Evolutionary conservation across 192 early-diverging fungal genomes (phyloP).

Genomic region (Podila epigama): DNA sequence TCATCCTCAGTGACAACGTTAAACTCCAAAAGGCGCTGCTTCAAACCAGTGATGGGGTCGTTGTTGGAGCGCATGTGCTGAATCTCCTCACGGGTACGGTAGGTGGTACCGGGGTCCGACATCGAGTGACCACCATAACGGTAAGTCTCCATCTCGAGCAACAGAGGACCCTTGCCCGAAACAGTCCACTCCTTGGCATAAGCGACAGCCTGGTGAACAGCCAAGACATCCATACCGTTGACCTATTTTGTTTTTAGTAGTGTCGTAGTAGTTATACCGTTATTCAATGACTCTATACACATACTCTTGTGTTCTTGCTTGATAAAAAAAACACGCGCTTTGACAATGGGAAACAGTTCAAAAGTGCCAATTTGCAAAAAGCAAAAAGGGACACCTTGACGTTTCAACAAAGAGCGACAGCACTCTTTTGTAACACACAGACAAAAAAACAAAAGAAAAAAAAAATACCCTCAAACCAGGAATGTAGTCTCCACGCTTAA

Average conservation of each 20-base stretch:
- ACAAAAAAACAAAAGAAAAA: too few species aligned
- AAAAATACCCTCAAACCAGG: conserved; percentile 93
- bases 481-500: conserved; percentile 95
- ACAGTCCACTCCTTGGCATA: conserved; percentile 87
- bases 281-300: too few species aligned
- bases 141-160: conserved; percentile 97
- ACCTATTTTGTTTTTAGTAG: conserved; percentile 48
- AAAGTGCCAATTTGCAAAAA: too few species aligned
- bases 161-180: conserved; percentile 86
- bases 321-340: too few species aligned
- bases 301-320: too few species aligned
- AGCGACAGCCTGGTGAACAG: conserved; percentile 84
- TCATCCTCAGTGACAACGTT: conserved; percentile 82
- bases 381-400: too few species aligned
- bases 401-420: too few species aligned
- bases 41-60: conserved; percentile 94
- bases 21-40: conserved; percentile 79
- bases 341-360: too few species aligned
- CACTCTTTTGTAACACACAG: too few species aligned
- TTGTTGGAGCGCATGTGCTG: conserved; percentile 96
- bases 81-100: conserved; percentile 99
- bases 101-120: conserved; percentile 99
- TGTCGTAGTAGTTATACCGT: too few species aligned
- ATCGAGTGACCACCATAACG: conserved; percentile 99
- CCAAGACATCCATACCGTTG: conserved; percentile 95